These are phyloP conservation scores for Dendrocalamus sinicus DNA, from an alignment of 176 grass and related monocot species.

Conservation along the genomic window DNA sequence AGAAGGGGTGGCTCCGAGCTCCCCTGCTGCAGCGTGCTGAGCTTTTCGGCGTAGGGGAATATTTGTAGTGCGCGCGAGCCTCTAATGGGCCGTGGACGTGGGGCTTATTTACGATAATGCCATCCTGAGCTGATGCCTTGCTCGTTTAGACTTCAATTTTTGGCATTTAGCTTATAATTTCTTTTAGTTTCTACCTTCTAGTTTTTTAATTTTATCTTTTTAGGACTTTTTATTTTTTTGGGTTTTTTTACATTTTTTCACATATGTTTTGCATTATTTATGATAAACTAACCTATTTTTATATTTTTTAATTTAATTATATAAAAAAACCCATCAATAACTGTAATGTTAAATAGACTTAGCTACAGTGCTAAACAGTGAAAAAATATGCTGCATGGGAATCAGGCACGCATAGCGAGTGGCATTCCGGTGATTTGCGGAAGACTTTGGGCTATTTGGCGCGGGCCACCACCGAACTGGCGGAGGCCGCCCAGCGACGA, in stretches of 20 bases:
- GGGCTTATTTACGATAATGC: constrained; percentile 18
- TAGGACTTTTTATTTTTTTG: too few relatives aligned
- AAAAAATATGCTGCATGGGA: neutral
- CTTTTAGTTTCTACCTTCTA: too few relatives aligned
- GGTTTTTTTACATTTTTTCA: too few relatives aligned
- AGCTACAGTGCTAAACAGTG: too few relatives aligned
- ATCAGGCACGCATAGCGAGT: neutral
- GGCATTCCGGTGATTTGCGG: constrained; percentile 3
- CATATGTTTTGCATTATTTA: too few relatives aligned
- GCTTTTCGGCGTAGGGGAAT: constrained; percentile 21
- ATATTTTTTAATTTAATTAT: too few relatives aligned
- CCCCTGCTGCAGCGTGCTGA: neutral
- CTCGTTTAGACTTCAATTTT: too few relatives aligned
- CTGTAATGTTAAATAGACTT: too few relatives aligned
- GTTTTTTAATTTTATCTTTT: too few relatives aligned
- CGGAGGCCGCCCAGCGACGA: neutral
- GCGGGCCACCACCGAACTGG: neutral
- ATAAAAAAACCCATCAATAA: too few relatives aligned
- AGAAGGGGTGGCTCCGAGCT: neutral
- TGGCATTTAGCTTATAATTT: too few relatives aligned
- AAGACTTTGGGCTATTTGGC: neutral
- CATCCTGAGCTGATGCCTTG: neutral
- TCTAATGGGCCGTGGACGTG: neutral
- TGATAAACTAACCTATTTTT: rapidly evolving
- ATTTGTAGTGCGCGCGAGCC: constrained; percentile 46